phyloP scores from a whole-genome alignment of 2,329 filamentous ascomycete genomes.

The Tricladium varicosporioides region DNA sequence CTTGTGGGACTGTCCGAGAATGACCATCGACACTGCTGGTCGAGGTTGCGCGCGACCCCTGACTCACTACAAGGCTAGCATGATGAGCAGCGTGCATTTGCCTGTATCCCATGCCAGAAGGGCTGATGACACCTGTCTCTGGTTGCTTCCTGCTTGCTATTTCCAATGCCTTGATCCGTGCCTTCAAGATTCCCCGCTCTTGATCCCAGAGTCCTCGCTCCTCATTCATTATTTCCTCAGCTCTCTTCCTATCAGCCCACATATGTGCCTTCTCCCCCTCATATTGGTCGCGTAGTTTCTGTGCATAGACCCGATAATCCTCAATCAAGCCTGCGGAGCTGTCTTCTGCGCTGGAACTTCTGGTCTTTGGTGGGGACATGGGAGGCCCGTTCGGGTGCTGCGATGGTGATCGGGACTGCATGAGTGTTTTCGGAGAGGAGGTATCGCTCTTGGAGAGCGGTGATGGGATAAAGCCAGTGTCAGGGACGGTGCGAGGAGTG shows the following conservation, averaged over 20 bases:
- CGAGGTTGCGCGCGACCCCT: constrained; percentile 13
- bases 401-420: constrained; percentile 19
- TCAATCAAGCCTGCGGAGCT: constrained; percentile 28
- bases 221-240: constrained; percentile 33
- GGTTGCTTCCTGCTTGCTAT: constrained; percentile 12
- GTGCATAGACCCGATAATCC: constrained; percentile 32
- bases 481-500: constrained; percentile 23
- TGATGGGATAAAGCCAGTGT: constrained; percentile 16
- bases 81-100: neutral
- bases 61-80: neutral
- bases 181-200: constrained; percentile 27
- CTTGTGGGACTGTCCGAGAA: constrained; percentile 27
- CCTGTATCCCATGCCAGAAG: neutral
- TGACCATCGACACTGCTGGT: constrained; percentile 20
- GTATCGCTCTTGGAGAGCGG: neutral
- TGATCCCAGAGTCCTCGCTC: constrained; percentile 35
- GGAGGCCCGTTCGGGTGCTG: constrained; percentile 16
- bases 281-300: constrained; percentile 29
- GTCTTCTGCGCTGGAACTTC: constrained; percentile 29
- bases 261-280: constrained; percentile 34
- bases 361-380: constrained; percentile 33
- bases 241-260: constrained; percentile 28
- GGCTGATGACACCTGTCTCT: neutral
- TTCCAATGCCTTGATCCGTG: constrained; percentile 31
- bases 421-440: constrained; percentile 14